These are phyloP conservation scores for Blastobotrys americana DNA, from an alignment of 805 yeast genomes.

Conservation along the genomic window DNA sequence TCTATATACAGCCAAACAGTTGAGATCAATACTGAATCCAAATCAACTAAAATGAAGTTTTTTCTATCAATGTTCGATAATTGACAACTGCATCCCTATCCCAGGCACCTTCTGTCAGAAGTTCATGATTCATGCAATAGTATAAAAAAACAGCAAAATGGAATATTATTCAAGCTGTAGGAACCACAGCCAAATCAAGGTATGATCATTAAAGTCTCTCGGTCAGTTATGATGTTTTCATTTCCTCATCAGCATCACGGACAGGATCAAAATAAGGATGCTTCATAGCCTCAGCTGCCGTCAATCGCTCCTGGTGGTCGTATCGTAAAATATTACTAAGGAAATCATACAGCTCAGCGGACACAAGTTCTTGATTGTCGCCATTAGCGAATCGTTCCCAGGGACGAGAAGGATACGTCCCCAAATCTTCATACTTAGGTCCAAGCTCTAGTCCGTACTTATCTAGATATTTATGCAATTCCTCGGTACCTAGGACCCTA, in stretches of 20 bases:
- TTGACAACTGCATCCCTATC: no score
- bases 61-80: no score
- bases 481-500: slow-evolving; percentile 78
- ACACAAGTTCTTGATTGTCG: slow-evolving; percentile 59
- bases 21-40: no score
- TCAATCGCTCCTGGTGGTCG: slow-evolving; percentile 81
- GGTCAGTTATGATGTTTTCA: neutral
- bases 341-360: slow-evolving; percentile 69
- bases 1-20: no score
- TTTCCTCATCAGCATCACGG: slow-evolving; percentile 7
- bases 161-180: neutral
- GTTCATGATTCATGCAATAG: no score
- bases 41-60: no score
- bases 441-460: slow-evolving; percentile 66
- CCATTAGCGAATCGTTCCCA: slow-evolving; percentile 74
- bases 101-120: no score
- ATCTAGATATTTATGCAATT: slow-evolving; percentile 53
- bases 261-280: slow-evolving; percentile 56
- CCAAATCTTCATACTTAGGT: slow-evolving; percentile 75
- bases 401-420: slow-evolving; percentile 69
- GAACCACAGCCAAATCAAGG: neutral
- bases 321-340: slow-evolving; percentile 67
- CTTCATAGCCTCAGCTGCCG: slow-evolving; percentile 81
- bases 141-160: no score
- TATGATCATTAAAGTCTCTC: neutral